Evolutionary conservation across 768 basidiomycete genomes (phyloP).

Genomic region (Mycena amicta): DNA sequence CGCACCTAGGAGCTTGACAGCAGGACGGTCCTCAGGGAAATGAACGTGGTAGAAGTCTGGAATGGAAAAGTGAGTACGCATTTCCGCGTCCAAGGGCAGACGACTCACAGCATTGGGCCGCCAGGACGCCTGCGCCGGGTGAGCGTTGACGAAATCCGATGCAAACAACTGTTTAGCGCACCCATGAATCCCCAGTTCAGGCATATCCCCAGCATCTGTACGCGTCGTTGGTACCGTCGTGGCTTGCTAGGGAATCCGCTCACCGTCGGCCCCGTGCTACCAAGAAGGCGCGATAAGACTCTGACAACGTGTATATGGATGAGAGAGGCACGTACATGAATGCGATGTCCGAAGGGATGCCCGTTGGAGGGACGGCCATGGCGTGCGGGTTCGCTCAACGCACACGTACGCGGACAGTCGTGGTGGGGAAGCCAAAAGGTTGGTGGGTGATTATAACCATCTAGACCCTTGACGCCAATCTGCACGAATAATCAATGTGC

Average conservation of each 20-base stretch:
- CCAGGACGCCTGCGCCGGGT: constrained; percentile 13
- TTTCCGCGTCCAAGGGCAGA: constrained; percentile 5
- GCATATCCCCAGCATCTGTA: constrained; percentile 8
- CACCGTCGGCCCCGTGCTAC: constrained; percentile 14
- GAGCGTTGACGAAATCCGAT: constrained; percentile 14
- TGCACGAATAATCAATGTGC: neutral
- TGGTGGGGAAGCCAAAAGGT: neutral
- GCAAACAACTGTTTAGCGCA: constrained; percentile 6
- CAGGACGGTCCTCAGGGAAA: constrained; percentile 9
- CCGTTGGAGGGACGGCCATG: too few relatives aligned
- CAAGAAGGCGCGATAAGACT: neutral
- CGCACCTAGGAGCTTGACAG: constrained; percentile 14
- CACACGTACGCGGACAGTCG: neutral
- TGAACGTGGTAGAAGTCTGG: constrained; percentile 11
- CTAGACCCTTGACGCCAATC: neutral
- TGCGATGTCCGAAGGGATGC: neutral
- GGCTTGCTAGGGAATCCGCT: neutral
- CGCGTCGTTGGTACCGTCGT: neutral
- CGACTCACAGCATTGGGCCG: constrained; percentile 13
- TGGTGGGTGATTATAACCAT: neutral
- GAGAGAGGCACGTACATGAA: neutral
- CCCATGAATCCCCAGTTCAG: constrained; percentile 16
- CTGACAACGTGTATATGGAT: neutral
- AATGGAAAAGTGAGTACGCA: constrained; percentile 3
- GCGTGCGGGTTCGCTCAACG: too few relatives aligned